Percentiles rank a stretch among this genome's conserved stretches.
Conservation (phyloP, 2,329 filamentous ascomycete genomes). For the Leptosphaerulina australis region DNA sequence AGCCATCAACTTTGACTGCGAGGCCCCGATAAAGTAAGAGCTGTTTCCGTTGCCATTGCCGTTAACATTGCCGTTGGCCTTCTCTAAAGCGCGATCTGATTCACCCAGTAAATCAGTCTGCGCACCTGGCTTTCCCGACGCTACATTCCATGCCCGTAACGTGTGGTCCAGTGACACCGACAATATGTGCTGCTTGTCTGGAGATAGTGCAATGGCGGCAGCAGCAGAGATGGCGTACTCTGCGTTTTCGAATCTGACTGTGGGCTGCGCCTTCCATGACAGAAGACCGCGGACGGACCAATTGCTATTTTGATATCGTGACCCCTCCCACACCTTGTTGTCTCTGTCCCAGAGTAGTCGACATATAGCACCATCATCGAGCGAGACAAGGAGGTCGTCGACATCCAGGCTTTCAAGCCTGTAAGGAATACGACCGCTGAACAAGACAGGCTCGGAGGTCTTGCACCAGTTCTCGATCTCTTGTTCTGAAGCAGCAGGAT, state of each 20-base stretch:
- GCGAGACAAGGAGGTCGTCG: conserved; percentile 76
- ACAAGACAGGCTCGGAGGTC: conserved; percentile 71
- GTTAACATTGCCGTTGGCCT: conserved; percentile 55
- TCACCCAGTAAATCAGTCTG: conserved; percentile 79
- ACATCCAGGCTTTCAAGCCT: conserved; percentile 76
- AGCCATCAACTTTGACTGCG: conserved; percentile 76
- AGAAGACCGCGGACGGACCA: conserved; percentile 69
- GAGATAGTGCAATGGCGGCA: conserved; percentile 61
- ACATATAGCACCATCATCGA: conserved; percentile 79
- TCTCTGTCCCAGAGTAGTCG: conserved; percentile 57
- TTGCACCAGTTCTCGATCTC: conserved; percentile 79
- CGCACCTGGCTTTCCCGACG: conserved; percentile 77
- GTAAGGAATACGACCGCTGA: conserved; percentile 80
- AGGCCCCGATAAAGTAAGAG: conserved; percentile 78
- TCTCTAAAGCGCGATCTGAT: conserved; percentile 62
- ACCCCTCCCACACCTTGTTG: conserved; percentile 67
- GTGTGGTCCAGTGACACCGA: conserved; percentile 89
- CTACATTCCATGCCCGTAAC: conserved; percentile 85
- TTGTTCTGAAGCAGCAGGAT: conserved; percentile 70
- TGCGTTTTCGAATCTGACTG: conserved; percentile 68
- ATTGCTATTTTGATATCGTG: conserved; percentile 73
- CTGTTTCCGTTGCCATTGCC: conserved; percentile 37
- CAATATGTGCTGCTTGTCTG: conserved; percentile 64
- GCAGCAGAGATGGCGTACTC: conserved; percentile 67
- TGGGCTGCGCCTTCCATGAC: conserved; percentile 68